A percentile compares a stretch with the other conserved stretches of the same genome.
Conservation (phyloP, 441 rosid genomes). For the Croton laevigatus region DNA sequence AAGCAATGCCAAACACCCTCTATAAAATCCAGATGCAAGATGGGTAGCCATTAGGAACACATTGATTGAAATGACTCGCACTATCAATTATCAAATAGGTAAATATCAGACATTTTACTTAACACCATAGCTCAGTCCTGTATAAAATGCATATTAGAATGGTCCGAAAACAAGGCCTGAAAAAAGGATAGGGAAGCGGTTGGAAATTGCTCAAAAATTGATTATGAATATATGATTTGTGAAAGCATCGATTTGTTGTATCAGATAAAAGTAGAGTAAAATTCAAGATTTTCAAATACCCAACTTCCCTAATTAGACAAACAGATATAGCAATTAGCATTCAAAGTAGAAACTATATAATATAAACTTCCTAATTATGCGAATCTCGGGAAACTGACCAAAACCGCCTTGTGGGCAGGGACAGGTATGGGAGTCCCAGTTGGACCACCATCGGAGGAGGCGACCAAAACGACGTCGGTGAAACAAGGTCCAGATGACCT, state of each 20-base stretch:
- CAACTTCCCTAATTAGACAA: not conserved
- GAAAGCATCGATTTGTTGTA: too few relatives aligned
- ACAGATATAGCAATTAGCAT: not conserved
- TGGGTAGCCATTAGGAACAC: not conserved
- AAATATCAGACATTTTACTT: too few relatives aligned
- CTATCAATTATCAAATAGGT: not conserved
- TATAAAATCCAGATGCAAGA: not conserved
- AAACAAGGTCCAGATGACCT: slow-evolving; percentile 32
- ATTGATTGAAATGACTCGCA: not conserved
- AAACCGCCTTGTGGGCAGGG: slow-evolving; percentile 62
- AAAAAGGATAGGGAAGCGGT: not conserved
- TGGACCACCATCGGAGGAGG: slow-evolving; percentile 40
- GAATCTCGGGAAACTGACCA: slow-evolving; percentile 41
- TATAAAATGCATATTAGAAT: not conserved
- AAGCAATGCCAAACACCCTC: too few relatives aligned
- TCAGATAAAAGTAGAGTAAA: not conserved
- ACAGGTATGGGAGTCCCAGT: slow-evolving; percentile 46
- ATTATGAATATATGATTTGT: not conserved
- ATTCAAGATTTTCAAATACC: not conserved
- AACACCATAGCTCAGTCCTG: too few relatives aligned
- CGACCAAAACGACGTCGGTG: slow-evolving; percentile 72
- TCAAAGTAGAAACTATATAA: not conserved
- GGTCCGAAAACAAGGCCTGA: not conserved
- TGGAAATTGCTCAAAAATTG: not conserved
- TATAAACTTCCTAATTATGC: not conserved